Percentiles rank a stretch among this genome's conserved stretches.
phyloP scores from a whole-genome alignment of 306 rosid species.

The Myrica gale region DNA sequence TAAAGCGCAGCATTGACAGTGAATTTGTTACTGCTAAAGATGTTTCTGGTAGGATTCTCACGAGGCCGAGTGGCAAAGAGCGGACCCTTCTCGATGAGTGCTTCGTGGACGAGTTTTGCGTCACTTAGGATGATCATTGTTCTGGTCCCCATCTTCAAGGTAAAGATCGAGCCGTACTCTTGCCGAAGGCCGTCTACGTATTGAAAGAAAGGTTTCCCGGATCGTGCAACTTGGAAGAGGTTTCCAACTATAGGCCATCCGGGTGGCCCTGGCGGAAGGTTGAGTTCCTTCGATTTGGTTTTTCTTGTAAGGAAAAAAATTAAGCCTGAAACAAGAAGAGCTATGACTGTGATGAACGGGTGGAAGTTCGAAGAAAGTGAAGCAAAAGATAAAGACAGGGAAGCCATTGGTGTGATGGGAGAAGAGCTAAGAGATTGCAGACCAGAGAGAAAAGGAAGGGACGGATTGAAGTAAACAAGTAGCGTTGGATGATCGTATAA shows the following conservation, averaged over 20 bases:
- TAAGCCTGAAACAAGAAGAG: conserved; percentile 46
- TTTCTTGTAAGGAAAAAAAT: conserved; percentile 47
- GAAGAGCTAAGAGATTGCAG: background rate
- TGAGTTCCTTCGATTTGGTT: conserved; percentile 39
- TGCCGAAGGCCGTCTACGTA: conserved; percentile 38
- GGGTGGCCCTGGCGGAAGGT: conserved; percentile 87
- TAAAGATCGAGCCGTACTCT: conserved; percentile 68
- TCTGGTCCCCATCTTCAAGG: conserved; percentile 80
- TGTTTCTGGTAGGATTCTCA: conserved; percentile 75
- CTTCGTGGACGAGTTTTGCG: conserved; percentile 65
- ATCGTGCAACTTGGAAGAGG: conserved; percentile 70
- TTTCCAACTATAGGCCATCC: conserved; percentile 97
- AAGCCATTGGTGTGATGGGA: conserved; percentile 34
- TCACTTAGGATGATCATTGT: conserved; percentile 65
- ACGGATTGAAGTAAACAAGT: conserved; percentile 6
- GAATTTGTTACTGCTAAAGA: conserved; percentile 80
- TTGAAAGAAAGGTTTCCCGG: conserved; percentile 68
- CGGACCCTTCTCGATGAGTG: conserved; percentile 64
- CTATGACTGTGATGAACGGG: conserved; percentile 48
- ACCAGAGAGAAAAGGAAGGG: background rate
- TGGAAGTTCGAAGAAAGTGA: conserved; percentile 46
- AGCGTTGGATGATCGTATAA: conserved; percentile 30
- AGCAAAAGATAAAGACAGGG: conserved; percentile 14
- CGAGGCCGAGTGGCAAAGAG: conserved; percentile 60
- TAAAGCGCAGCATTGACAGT: conserved; percentile 78